A percentile compares a stretch with the other conserved stretches of the same genome.
Evolutionary conservation across 2,329 filamentous ascomycete species (phyloP).

Genomic region (Tolypocladium capitatum): DNA sequence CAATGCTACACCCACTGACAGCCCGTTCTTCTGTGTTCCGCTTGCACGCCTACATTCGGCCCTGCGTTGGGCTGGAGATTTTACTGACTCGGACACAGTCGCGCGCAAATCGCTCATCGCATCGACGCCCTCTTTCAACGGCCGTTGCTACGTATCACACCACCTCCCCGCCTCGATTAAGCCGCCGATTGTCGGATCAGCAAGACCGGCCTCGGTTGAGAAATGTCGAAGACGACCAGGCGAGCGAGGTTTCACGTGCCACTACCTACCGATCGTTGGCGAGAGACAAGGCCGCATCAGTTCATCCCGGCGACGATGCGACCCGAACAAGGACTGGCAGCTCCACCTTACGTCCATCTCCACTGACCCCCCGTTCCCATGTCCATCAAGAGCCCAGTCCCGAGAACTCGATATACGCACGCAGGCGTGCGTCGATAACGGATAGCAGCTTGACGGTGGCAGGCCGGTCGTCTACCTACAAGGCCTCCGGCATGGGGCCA

Average conservation of each 20-base stretch:
- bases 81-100: slow-evolving; percentile 23
- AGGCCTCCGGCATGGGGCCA: slow-evolving; percentile 14
- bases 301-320: slow-evolving; percentile 23
- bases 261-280: slow-evolving; percentile 28
- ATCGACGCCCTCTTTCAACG: slow-evolving; percentile 41
- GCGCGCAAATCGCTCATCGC: slow-evolving; percentile 30
- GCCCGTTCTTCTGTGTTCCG: too few relatives aligned
- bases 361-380: slow-evolving; percentile 35
- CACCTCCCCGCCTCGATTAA: slow-evolving; percentile 35
- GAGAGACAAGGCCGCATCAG: slow-evolving; percentile 29
- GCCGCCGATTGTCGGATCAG: slow-evolving; percentile 44
- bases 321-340: slow-evolving; percentile 18
- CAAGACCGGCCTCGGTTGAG: slow-evolving; percentile 29
- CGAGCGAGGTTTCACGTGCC: slow-evolving; percentile 26
- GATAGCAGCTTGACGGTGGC: slow-evolving; percentile 28
- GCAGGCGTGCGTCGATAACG: slow-evolving; percentile 31
- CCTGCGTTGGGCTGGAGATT: not conserved
- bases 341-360: slow-evolving; percentile 26
- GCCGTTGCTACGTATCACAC: slow-evolving; percentile 34
- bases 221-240: slow-evolving; percentile 31
- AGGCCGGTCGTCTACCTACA: slow-evolving; percentile 31
- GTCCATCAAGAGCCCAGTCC: slow-evolving; percentile 29
- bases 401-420: slow-evolving; percentile 16
- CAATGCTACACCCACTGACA: not conserved
- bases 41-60: not conserved